Conservation (phyloP, 2,329 filamentous ascomycete species). For the Epichloe gansuensis region DNA sequence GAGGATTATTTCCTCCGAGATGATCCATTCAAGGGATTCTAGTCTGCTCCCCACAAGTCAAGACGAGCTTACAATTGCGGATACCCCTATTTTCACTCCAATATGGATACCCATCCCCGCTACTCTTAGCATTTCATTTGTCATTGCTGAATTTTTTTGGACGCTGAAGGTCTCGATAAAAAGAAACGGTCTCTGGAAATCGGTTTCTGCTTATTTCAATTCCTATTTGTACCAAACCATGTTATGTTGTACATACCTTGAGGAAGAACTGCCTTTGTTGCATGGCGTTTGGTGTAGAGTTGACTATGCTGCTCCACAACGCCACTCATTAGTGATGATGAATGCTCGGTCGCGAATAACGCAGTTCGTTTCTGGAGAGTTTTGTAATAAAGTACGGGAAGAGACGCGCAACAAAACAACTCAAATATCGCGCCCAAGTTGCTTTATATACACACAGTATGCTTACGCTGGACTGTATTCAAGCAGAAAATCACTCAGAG, state of each 20-base stretch:
- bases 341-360: not conserved
- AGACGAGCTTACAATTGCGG: too few relatives aligned
- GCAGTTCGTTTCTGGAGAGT: not conserved
- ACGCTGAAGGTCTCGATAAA: too few relatives aligned
- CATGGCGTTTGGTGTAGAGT: not conserved
- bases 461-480: too few relatives aligned
- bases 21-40: constrained; percentile 52
- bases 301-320: not conserved
- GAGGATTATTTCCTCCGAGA: constrained; percentile 44
- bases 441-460: too few relatives aligned
- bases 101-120: constrained; percentile 8
- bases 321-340: not conserved
- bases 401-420: not conserved
- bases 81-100: constrained; percentile 3
- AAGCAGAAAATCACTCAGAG: too few relatives aligned
- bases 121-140: not conserved
- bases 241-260: not conserved
- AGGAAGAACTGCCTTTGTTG: not conserved
- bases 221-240: not conserved
- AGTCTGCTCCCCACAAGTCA: constrained; percentile 5
- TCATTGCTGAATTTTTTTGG: too few relatives aligned
- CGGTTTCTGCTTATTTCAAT: not conserved
- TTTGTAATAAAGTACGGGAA: not conserved
- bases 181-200: not conserved
- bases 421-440: too few relatives aligned